These are phyloP conservation scores for Calonectria pauciramosa DNA, from an alignment of 2,329 filamentous ascomycete species.

Conservation along the genomic window DNA sequence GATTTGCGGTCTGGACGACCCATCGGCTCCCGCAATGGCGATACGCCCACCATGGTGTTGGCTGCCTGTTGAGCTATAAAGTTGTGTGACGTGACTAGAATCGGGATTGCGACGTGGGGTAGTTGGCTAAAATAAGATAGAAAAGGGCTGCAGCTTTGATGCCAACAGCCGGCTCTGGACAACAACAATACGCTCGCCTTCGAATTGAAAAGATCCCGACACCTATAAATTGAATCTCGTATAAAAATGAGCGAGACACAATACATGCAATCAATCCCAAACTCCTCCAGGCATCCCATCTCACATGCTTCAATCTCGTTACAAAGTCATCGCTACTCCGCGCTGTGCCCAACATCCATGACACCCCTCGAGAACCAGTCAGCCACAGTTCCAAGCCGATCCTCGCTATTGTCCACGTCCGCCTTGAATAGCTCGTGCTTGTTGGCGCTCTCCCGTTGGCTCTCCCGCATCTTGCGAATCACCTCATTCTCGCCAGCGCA, in stretches of 20 bases:
- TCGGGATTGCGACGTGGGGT: constrained; percentile 33
- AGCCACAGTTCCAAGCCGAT: constrained; percentile 90
- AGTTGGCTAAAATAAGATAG: neutral
- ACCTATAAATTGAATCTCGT: constrained; percentile 19
- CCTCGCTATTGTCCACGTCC: constrained; percentile 81
- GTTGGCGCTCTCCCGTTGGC: constrained; percentile 88
- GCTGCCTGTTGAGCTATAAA: constrained; percentile 8
- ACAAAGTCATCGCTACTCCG: constrained; percentile 42
- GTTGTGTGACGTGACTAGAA: neutral
- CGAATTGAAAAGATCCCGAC: constrained; percentile 26
- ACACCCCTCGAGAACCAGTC: constrained; percentile 97
- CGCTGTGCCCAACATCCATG: constrained; percentile 71
- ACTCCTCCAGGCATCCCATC: constrained; percentile 37
- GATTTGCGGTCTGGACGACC: constrained; percentile 38
- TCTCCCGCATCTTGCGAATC: constrained; percentile 86
- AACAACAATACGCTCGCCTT: constrained; percentile 5
- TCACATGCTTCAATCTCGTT: constrained; percentile 11
- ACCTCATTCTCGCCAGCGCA: constrained; percentile 89
- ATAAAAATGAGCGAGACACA: constrained; percentile 13
- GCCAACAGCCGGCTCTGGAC: neutral
- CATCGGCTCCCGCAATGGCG: constrained; percentile 31
- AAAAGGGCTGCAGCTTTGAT: neutral
- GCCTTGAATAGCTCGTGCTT: constrained; percentile 91
- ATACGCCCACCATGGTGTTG: constrained; percentile 11
- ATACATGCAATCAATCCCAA: constrained; percentile 24